Base-by-base conservation (phyloP, 2,329 filamentous ascomycete species). In the Hymenoscyphus occultus region DNA sequence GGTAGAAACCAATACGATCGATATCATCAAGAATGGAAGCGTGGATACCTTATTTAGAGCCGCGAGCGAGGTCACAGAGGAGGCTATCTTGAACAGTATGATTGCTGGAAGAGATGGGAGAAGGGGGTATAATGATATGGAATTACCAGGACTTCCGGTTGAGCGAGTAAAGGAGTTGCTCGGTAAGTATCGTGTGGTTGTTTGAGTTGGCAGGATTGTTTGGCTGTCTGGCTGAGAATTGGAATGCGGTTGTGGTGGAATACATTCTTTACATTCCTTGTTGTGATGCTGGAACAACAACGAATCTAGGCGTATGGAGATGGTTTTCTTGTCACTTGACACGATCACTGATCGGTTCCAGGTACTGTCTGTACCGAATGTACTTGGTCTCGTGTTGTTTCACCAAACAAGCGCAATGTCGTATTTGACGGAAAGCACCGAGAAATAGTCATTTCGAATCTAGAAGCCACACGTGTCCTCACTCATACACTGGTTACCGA, bases 11-110 rank as follows among this genome's bases (percentile, higher is more conserved):
- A 78, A 86, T 45, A 76, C 72, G 0, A 76, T 84, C 0, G 77
- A 83, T 40, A 77, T 83, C 57, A 75, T 86, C 1, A 83, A 87
- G 68, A 85, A 88, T 69, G 77, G 81, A 61, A 85, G 82, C 3
- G 86, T 90, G 66, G 86, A 88, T 68, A 80, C 81, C 0, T 74
- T 88, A 64, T 86, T 90, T 65, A 82, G 87, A 72, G 87, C 86
- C 1, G 82, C 80, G 1, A 84, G 84, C 0, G 87, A 90, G 71
- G 83, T 83, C 0, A 85, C 85, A 0, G 86, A 90, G 71, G 87
- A 90, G 75, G 82, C 86, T 1, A 88, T 90, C 63, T 83, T 87
- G 67, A 90, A 90, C 72, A 81, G 83, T 0, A 75, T 90, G 9
- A 65, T 74, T 62, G 87, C 81, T 67, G 87, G 84, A 78, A 85